phyloP scores from a whole-genome alignment of 2,329 filamentous ascomycete species.

The Fusarium incarnatum region DNA sequence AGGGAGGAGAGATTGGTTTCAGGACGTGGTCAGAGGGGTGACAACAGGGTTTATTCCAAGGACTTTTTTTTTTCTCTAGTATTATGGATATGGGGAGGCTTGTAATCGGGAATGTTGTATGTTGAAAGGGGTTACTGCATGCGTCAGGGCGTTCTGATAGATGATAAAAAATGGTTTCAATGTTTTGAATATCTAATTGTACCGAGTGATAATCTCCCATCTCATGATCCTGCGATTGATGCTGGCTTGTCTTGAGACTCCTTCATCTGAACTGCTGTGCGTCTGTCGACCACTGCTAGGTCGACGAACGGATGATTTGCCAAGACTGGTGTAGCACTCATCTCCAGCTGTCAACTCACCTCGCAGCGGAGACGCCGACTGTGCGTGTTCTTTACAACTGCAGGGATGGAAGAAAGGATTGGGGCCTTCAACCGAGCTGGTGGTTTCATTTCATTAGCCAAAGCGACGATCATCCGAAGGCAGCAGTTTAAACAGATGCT shows the following conservation, averaged over 20 bases:
- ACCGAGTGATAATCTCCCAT: slow-evolving; percentile 13
- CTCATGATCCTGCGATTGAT: slow-evolving; percentile 10
- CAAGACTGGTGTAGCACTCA: slow-evolving; percentile 30
- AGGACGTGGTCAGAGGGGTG: slow-evolving; percentile 12
- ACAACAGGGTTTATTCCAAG: slow-evolving; percentile 26
- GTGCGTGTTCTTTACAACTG: slow-evolving; percentile 17
- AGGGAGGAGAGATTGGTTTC: slow-evolving; percentile 11
- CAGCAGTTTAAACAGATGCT: slow-evolving; percentile 20
- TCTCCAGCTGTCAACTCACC: slow-evolving; percentile 22
- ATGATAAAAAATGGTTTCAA: slow-evolving; percentile 43
- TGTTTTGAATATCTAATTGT: slow-evolving; percentile 24
- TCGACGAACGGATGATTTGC: slow-evolving; percentile 25
- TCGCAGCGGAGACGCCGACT: slow-evolving; percentile 24
- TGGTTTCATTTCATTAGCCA: slow-evolving; percentile 34
- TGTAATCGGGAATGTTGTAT: slow-evolving; percentile 45
- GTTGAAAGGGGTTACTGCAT: slow-evolving; percentile 42
- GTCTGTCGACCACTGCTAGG: slow-evolving; percentile 5
- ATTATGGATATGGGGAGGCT: slow-evolving; percentile 32
- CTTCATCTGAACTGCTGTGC: slow-evolving; percentile 16
- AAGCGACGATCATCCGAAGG: slow-evolving; percentile 30
- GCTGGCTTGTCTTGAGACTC: slow-evolving; percentile 9
- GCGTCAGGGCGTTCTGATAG: slow-evolving; percentile 47
- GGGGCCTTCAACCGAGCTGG: slow-evolving; percentile 31
- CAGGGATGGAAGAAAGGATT: slow-evolving; percentile 22
- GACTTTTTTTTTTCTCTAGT: slow-evolving; percentile 18